A percentile compares a stretch with the other conserved stretches of the same genome.
Conservation (phyloP, 1,139 yeast species). For the Hansenula sp. region DNA sequence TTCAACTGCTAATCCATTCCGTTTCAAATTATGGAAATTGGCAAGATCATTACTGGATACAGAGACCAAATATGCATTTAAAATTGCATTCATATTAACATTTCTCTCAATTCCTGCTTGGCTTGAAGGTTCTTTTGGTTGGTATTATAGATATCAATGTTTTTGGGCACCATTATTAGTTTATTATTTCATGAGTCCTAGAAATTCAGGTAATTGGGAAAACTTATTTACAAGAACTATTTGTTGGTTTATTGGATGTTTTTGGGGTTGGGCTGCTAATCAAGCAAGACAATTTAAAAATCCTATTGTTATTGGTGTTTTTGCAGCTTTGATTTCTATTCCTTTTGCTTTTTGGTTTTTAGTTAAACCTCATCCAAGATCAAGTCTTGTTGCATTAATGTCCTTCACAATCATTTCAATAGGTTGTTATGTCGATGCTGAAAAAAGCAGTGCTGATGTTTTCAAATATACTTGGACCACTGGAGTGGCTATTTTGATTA, state of each 20-base stretch:
- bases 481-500: slow-evolving; percentile 34
- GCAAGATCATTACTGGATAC: slow-evolving; percentile 29
- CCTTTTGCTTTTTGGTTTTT: slow-evolving; percentile 32
- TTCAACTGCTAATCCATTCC: slow-evolving; percentile 27
- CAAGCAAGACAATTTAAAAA: slow-evolving; percentile 33
- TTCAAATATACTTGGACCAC: slow-evolving; percentile 38
- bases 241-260: slow-evolving; percentile 34
- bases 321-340: slow-evolving; percentile 32
- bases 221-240: slow-evolving; percentile 30
- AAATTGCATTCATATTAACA: slow-evolving; percentile 31
- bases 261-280: slow-evolving; percentile 43
- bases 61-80: slow-evolving; percentile 40
- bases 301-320: slow-evolving; percentile 36
- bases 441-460: slow-evolving; percentile 17
- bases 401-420: slow-evolving; percentile 37
- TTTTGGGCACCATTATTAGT: slow-evolving; percentile 41
- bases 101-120: slow-evolving; percentile 40
- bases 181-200: slow-evolving; percentile 32
- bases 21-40: slow-evolving; percentile 34
- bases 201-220: slow-evolving; percentile 38
- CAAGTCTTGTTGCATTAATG: slow-evolving; percentile 36
- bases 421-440: slow-evolving; percentile 23
- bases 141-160: slow-evolving; percentile 39
- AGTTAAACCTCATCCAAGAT: slow-evolving; percentile 31
- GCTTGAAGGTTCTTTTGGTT: slow-evolving; percentile 31